These are phyloP conservation scores for Xylaria digitata DNA, from an alignment of 2,329 filamentous ascomycete genomes.

Conservation along the genomic window DNA sequence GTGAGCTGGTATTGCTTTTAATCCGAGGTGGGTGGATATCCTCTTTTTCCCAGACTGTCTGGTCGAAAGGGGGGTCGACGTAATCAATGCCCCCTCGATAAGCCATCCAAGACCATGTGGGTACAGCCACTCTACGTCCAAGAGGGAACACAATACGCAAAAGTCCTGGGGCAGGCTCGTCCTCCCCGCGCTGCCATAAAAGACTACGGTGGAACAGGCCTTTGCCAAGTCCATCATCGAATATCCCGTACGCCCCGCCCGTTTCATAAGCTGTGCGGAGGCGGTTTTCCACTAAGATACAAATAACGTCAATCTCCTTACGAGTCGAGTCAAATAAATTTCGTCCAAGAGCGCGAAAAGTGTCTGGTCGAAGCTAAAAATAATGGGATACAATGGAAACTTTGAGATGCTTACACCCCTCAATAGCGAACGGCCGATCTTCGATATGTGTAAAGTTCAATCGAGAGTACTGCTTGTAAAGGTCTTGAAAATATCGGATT, in stretches of 20 bases:
- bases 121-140: constrained; percentile 6
- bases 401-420: constrained; percentile 13
- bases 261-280: constrained; percentile 23
- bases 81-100: constrained; percentile 36
- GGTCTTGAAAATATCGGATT: constrained; percentile 31
- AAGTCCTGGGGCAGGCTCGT: constrained; percentile 4
- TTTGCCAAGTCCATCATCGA: constrained; percentile 27
- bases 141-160: constrained; percentile 22
- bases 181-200: constrained; percentile 25
- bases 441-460: constrained; percentile 24
- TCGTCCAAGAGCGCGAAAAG: not conserved
- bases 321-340: no score
- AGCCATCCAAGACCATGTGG: constrained; percentile 37
- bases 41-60: constrained; percentile 24
- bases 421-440: constrained; percentile 34
- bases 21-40: constrained; percentile 23
- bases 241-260: constrained; percentile 31
- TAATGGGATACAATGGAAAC: not conserved
- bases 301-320: not conserved
- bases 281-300: constrained; percentile 26
- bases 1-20: not conserved
- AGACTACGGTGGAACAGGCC: constrained; percentile 33
- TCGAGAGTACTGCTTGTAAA: constrained; percentile 29
- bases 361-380: no score
- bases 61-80: constrained; percentile 26